These are phyloP conservation scores for Zygnema cylindricum DNA, from an alignment of 139 green algal genomes.

Conservation along the genomic window DNA sequence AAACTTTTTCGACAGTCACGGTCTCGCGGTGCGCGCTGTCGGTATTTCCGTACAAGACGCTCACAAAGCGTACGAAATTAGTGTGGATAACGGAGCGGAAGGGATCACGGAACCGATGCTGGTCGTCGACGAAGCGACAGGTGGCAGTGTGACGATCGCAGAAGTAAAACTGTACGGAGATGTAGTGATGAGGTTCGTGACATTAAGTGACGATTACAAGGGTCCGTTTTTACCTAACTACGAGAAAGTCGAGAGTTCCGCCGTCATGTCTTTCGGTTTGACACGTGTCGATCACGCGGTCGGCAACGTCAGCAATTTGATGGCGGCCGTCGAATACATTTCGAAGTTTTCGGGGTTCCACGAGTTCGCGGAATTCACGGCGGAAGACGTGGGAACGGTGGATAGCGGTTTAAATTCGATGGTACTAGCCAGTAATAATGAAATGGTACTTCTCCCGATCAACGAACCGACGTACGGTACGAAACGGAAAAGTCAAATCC, in stretches of 20 bases:
- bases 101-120: slow-evolving; percentile 70
- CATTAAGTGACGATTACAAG: slow-evolving; percentile 35
- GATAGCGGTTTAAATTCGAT: slow-evolving; percentile 65
- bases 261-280: slow-evolving; percentile 23
- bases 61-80: slow-evolving; percentile 72
- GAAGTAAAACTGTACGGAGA: slow-evolving; percentile 95
- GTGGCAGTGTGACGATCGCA: slow-evolving; percentile 61
- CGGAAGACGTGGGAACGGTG: slow-evolving; percentile 95
- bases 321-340: slow-evolving; percentile 85
- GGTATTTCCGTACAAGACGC: slow-evolving; percentile 88
- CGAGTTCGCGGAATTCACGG: slow-evolving; percentile 96
- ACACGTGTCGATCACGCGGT: slow-evolving; percentile 92
- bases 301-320: slow-evolving; percentile 88
- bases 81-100: slow-evolving; percentile 75
- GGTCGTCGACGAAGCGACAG: slow-evolving; percentile 62
- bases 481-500: slow-evolving; percentile 60
- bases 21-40: slow-evolving; percentile 86
- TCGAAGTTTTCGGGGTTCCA: slow-evolving; percentile 87
- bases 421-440: slow-evolving; percentile 92
- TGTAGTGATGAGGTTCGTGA: slow-evolving; percentile 82
- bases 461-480: slow-evolving; percentile 67
- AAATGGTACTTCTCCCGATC: slow-evolving; percentile 93
- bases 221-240: slow-evolving; percentile 86
- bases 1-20: slow-evolving; percentile 85
- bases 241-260: slow-evolving; percentile 52